These are phyloP conservation scores for Coffea humblotiana DNA, from an alignment of 305 asterid genomes.

Conservation along the genomic window DNA sequence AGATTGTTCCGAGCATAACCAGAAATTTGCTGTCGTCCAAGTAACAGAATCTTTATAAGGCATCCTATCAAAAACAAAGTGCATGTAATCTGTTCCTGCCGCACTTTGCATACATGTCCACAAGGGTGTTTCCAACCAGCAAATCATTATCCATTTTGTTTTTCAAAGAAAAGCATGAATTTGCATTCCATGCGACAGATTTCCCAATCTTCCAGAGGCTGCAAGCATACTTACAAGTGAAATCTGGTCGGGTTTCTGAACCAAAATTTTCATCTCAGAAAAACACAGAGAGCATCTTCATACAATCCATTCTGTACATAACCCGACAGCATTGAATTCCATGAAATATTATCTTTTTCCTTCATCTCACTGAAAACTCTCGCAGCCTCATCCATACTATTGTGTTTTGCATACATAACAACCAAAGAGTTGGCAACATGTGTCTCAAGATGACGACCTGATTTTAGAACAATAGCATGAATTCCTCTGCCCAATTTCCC, in stretches of 20 bases:
- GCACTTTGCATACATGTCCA: slow-evolving; percentile 93
- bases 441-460: slow-evolving; percentile 34
- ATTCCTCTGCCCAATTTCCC: slow-evolving; percentile 51
- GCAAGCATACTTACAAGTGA: slow-evolving; percentile 60
- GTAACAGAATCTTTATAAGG: slow-evolving; percentile 54
- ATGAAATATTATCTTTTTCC: slow-evolving; percentile 62
- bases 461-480: slow-evolving; percentile 57
- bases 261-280: slow-evolving; percentile 39
- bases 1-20: slow-evolving; percentile 60
- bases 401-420: slow-evolving; percentile 60
- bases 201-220: slow-evolving; percentile 63
- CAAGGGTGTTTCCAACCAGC: slow-evolving; percentile 69
- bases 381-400: slow-evolving; percentile 55
- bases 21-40: slow-evolving; percentile 72
- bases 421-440: slow-evolving; percentile 70
- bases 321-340: slow-evolving; percentile 82
- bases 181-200: slow-evolving; percentile 62
- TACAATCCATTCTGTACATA: slow-evolving; percentile 59
- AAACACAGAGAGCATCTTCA: slow-evolving; percentile 42
- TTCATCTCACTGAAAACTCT: slow-evolving; percentile 41
- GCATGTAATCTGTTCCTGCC: slow-evolving; percentile 58
- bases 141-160: slow-evolving; percentile 54
- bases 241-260: slow-evolving; percentile 52
- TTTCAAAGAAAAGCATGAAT: slow-evolving; percentile 70
- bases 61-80: slow-evolving; percentile 50